Base-by-base conservation (phyloP, 2,329 filamentous ascomycete genomes). In the Ilyonectria destructans region DNA sequence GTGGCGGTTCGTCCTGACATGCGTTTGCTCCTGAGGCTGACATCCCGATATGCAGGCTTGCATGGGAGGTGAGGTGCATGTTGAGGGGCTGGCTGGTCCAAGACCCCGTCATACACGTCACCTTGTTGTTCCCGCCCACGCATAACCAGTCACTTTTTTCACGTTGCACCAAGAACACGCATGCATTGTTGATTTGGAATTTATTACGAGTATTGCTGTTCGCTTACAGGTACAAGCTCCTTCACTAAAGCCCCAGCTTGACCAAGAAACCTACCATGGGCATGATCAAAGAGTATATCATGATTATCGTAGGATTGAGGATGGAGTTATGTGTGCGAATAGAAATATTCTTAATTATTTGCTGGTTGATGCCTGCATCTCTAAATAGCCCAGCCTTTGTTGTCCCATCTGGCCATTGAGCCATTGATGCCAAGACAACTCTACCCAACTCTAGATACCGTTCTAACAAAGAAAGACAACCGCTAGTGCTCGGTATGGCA, bases 11-110 rank as follows among this genome's bases (percentile, higher is more conserved):
- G 46, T 31, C 8, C 15, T 43, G 40, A 19, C 40, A 8, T 43
- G 40, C 40, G 40, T 43, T n/a, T 43, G 40, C 40, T n/a, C 40
- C 40, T n/a, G 40, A 17, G 40, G 40, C 40, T 43, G 40, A 43
- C 40, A 43, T 43, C 4, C 40, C 2, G n/a, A 43, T 43, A 43
- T 43, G 40, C 17, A 43, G 15, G 40, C 40, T n/a, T 43, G 40
- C 15, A 6, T n/a, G n/a, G 17, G 40, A 43, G 15, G 15, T n/a
- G 15, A n/a, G 40, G 17, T 43, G 40, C 40, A 43, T 43, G 40
- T 43, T 43, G 40, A 43, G 40, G 40, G 40, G 15, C 40, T 43
- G 40, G 40, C n/a, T 43, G 40, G 17, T 43, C 40, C 1, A 43
- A 15, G 40, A n/a, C 40, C 17, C 40, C 40, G n/a, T 43, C 40